A percentile compares a stretch with the other conserved stretches of the same genome.
Conservation (phyloP, 2,329 filamentous ascomycete genomes). For the Helotiales sp. region DNA sequence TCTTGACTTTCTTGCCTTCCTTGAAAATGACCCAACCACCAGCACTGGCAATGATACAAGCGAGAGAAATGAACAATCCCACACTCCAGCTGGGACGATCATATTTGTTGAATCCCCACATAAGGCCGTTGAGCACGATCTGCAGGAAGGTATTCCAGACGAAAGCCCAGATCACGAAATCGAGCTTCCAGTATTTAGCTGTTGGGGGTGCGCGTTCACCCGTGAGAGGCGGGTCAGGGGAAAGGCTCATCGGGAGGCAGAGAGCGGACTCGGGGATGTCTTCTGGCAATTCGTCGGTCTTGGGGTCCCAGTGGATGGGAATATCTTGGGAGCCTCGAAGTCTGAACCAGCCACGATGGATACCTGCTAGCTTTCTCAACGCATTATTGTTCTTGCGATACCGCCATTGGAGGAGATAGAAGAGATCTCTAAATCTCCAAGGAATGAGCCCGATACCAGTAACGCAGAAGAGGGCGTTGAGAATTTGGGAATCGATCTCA, state of each 20-base stretch:
- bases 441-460: constrained; percentile 84
- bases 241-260: constrained; percentile 67
- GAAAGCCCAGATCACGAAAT: constrained; percentile 78
- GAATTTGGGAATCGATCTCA: constrained; percentile 79
- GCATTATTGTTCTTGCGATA: constrained; percentile 18
- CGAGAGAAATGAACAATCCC: constrained; percentile 30
- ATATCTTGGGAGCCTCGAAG: constrained; percentile 66
- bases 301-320: constrained; percentile 21
- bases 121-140: constrained; percentile 72
- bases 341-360: constrained; percentile 76
- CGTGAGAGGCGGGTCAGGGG: constrained; percentile 67
- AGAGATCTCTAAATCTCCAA: constrained; percentile 81
- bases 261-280: constrained; percentile 51
- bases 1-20: constrained; percentile 35
- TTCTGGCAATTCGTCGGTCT: constrained; percentile 47
- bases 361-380: constrained; percentile 56
- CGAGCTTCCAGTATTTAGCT: constrained; percentile 68
- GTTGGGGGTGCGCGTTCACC: constrained; percentile 70
- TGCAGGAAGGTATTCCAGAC: constrained; percentile 79
- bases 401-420: constrained; percentile 62
- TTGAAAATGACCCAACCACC: constrained; percentile 32
- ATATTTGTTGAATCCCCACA: constrained; percentile 75
- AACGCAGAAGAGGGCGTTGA: constrained; percentile 83
- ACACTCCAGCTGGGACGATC: constrained; percentile 27
- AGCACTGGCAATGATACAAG: constrained; percentile 30